Evolutionary conservation across 2,329 filamentous ascomycete species (phyloP).

Genomic region (Sporothrix brunneoviolacea): DNA sequence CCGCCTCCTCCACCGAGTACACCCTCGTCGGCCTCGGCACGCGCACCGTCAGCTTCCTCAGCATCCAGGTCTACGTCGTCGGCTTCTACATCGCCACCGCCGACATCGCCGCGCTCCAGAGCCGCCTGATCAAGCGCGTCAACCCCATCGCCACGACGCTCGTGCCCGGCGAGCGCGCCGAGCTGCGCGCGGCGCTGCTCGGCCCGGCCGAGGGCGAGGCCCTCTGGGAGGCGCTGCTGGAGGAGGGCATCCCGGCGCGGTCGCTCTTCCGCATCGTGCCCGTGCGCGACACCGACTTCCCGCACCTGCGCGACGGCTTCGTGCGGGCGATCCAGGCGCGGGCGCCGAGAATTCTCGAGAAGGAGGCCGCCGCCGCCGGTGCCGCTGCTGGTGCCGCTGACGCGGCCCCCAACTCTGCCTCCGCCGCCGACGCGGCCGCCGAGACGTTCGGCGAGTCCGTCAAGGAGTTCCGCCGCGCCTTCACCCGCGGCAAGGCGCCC

Average conservation of each 20-base stretch:
- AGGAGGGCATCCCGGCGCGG: constrained; percentile 56
- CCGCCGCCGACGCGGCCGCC: too few relatives aligned
- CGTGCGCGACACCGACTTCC: constrained; percentile 89
- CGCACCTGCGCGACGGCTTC: constrained; percentile 85
- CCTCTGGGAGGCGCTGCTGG: constrained; percentile 68
- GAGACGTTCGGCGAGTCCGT: constrained; percentile 69
- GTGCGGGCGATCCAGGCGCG: constrained; percentile 76
- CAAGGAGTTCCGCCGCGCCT: constrained; percentile 71
- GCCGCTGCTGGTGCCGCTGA: too few relatives aligned
- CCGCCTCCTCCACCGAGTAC: constrained; percentile 53
- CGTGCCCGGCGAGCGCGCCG: constrained; percentile 72
- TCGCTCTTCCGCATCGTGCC: constrained; percentile 79
- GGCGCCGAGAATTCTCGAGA: constrained; percentile 42
- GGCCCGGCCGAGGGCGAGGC: constrained; percentile 63
- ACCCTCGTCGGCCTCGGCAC: constrained; percentile 83
- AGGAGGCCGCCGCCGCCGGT: constrained; percentile 29
- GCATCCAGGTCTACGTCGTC: constrained; percentile 90
- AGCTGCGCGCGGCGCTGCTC: constrained; percentile 61
- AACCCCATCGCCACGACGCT: constrained; percentile 75
- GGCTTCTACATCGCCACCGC: constrained; percentile 83
- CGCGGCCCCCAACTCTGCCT: too few relatives aligned
- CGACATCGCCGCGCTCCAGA: constrained; percentile 76
- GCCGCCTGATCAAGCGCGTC: constrained; percentile 66
- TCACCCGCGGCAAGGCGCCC: constrained; percentile 71
- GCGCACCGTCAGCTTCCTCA: constrained; percentile 80